Base-by-base conservation (phyloP, 805 yeast species). In the Ogataea glucozyma region DNA sequence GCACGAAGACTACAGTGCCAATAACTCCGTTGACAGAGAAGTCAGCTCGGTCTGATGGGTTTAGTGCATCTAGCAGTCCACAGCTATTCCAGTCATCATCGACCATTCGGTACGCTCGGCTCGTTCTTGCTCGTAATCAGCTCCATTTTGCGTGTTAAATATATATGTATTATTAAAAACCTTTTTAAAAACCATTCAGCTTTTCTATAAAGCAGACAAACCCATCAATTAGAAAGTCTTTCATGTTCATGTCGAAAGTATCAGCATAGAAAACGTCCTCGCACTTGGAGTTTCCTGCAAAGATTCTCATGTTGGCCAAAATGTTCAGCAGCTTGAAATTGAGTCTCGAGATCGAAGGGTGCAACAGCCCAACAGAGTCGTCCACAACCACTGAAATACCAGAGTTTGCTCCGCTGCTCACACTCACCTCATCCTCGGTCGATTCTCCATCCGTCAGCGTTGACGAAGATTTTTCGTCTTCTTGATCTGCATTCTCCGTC, bases 291-390 rank as follows among this genome's bases (percentile, higher is more conserved):
- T 54, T 54, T 9, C 65, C 64, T 21, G 58, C 51, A 42, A 57
- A 62, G n/a, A 62, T 59, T 42, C 66, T 51, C 59, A 62, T 51
- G 30, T 58, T 54, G 16, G 57, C 63, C 21, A 58, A 39, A 7
- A 61, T 54, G 32, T 62, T 57, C 20, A 58, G 33, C 22, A 62
- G 34, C 23, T 57, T 57, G 48, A 53, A 53, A 36, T 56, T 57
- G 20, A 58, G 43, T 33, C 49, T 53, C 5, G 62, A 54, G 26
- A 56, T 51, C 2, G 50, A 29, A 1, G 56, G 51, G 9, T 30
- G 36, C 8, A 45, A 42, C n/a, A 23, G 16, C 12, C 30, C 21
- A 8, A 19, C 21, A 6, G 40, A 41, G 12, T 48, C 51, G 13
- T 43, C 42, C 12, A 33, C 22, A 5, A 27, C 23, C 9, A 19